Evolutionary conservation across 2,329 filamentous ascomycete species (phyloP).

Genomic region (Xylaria sp.): DNA sequence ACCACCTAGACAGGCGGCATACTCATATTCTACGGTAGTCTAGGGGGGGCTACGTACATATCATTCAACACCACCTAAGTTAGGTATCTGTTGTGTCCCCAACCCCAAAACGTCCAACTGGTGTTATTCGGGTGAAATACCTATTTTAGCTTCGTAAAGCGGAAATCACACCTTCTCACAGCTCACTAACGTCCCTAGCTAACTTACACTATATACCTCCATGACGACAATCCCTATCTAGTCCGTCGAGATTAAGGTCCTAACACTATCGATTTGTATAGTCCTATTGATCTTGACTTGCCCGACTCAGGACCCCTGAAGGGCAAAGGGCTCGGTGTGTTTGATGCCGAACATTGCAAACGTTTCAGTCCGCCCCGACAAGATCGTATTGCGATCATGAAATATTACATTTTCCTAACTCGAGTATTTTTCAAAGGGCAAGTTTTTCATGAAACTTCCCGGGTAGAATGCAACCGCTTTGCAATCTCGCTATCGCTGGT

Average conservation of each 20-base stretch:
- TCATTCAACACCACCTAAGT: background rate
- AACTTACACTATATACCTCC: background rate
- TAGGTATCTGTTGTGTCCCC: background rate
- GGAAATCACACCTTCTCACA: conserved; percentile 37
- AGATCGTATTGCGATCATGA: background rate
- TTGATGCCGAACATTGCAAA: conserved; percentile 15
- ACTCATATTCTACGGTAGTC: background rate
- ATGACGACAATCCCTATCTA: too few relatives aligned
- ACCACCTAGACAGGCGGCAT: background rate
- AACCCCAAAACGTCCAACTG: conserved; percentile 8
- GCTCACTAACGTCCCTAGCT: conserved; percentile 10
- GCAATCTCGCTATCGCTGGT: background rate
- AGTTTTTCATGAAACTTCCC: background rate
- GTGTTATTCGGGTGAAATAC: conserved; percentile 24
- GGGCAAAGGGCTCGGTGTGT: conserved; percentile 7
- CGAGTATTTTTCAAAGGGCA: background rate
- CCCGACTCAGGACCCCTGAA: background rate
- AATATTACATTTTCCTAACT: too few relatives aligned
- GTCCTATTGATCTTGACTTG: background rate
- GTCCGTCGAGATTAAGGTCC: background rate
- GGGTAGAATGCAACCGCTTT: background rate
- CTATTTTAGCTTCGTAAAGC: conserved; percentile 41
- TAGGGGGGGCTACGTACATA: background rate
- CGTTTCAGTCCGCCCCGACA: background rate
- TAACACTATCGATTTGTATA: background rate